Evolutionary conservation across 1,284 basidiomycete genomes (phyloP), one percentile per base, ranked within the genome.

Genomic region (Ustilago xerochloae): DNA sequence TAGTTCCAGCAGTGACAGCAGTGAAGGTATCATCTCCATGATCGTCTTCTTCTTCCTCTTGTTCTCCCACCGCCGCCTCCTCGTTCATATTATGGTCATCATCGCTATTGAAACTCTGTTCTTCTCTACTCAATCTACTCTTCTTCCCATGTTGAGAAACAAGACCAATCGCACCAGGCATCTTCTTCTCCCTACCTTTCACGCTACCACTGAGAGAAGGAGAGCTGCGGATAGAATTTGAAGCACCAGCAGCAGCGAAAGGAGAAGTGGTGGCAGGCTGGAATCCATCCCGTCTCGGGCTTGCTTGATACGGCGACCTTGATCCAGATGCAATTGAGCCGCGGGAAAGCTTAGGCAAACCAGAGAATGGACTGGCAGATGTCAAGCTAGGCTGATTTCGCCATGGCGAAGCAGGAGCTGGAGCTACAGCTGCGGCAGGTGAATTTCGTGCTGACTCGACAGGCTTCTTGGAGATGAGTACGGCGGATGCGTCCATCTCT

Each of bases 321-420:
- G 64, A 67, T 26, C 48, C 56, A 6, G 72, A 75, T 8, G 64
- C 62, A 5, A 65, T 51, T 2, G 63, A 62, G 7, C 26, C 57
- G n/a, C 59, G 60, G 5, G 67, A 56, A 16, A 75, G 57, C 55
- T 75, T 75, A 15, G 73, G 73, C 8, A 67, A 62, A 16, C 73
- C 73, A 15, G 73, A 75, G 28, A 75, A 75, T 28, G 73, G 73
- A 47, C 68, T 71, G 46, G 63, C 71, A 10, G 73, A 75, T 4
- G 68, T 75, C 36, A 75, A 51, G 12, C 39, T 71, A 5, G 67
- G 67, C 24, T 61, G 63, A 32, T 75, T 75, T 3, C 72, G 48
- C 72, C 72, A 75, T 5, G 72, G 72, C 33, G 63, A 63, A 2
- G 63, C 52, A 1, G 60, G 57, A 6, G 41, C 36, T 1, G 59